Evolutionary conservation across 805 yeast genomes (phyloP).

Genomic region (Citeromyces nyonsensis): DNA sequence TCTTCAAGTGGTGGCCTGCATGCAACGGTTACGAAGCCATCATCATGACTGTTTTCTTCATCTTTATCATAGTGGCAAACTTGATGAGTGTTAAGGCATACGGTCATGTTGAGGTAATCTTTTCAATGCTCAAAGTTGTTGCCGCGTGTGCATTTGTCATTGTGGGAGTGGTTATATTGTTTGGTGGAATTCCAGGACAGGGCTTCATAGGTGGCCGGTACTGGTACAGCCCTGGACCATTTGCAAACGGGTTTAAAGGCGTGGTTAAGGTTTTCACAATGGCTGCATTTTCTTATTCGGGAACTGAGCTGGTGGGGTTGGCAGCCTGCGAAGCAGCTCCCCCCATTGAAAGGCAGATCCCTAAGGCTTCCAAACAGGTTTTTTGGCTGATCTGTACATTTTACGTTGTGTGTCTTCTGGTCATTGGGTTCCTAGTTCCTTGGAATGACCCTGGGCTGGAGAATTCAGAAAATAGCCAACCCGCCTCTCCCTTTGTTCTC

Average conservation of each 20-base stretch:
- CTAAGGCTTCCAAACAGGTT: slow-evolving; percentile 37
- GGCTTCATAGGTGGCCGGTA: slow-evolving; percentile 27
- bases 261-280: slow-evolving; percentile 37
- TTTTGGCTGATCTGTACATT: slow-evolving; percentile 37
- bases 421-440: slow-evolving; percentile 32
- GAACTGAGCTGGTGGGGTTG: slow-evolving; percentile 34
- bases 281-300: slow-evolving; percentile 39
- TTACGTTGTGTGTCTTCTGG: slow-evolving; percentile 25
- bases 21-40: slow-evolving; percentile 18
- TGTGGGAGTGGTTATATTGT: slow-evolving; percentile 29
- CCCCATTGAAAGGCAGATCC: slow-evolving; percentile 26
- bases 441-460: slow-evolving; percentile 19
- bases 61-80: slow-evolving; percentile 29
- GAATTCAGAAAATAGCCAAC: slow-evolving; percentile 23
- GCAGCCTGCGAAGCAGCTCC: slow-evolving; percentile 32
- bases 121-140: slow-evolving; percentile 29
- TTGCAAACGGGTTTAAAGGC: slow-evolving; percentile 32
- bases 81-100: slow-evolving; percentile 38
- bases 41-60: slow-evolving; percentile 33
- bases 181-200: slow-evolving; percentile 31
- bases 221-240: slow-evolving; percentile 28
- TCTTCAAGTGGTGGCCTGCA: slow-evolving; percentile 31
- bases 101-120: slow-evolving; percentile 36
- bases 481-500: slow-evolving; percentile 66
- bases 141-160: slow-evolving; percentile 39